Evolutionary conservation across 352 stramenopile species (phyloP), one percentile per base, ranked within the genome.

Genomic region (Pythium aristosporum): DNA sequence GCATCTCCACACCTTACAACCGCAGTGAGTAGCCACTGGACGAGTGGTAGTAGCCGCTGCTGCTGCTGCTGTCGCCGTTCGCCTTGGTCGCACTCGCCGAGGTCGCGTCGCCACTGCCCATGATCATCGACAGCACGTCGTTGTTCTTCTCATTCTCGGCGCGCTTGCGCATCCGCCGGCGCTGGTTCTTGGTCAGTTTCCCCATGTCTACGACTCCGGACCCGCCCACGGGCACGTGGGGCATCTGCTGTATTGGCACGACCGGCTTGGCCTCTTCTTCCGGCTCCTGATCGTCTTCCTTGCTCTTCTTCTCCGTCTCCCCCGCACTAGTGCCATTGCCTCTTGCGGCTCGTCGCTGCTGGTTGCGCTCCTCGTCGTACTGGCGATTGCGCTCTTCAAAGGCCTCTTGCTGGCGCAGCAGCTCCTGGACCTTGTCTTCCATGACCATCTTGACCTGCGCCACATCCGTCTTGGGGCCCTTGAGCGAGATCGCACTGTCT

Each of bases 131-230:
- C 56, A 89, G 57, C 21, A 88, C 82, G 51, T 88, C 77, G 41
- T 70, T 75, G 52, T 73, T 72, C 54, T 89, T 77, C 61, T 93
- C 81, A 30, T 90, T 91, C 63, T 93, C 82, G 18, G 82, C 82
- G 28, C 85, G 85, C 64, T 91, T 90, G 61, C 85, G 82, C 76
- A 90, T 76, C 18, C 85, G 85, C 8, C 82, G 85, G 41, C 85
- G 82, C 72, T 90, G 80, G 68, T 91, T 93, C 74, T 93, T 93
- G 46, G 74, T 87, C 25, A 93, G 69, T 55, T 89, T 91, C 18
- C 62, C 47, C 20, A 73, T 61, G n/a, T 50, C 53, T 53, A 68
- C 52, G 18, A 61, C 20, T 5, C 67, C 69, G 0, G 72, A 73
- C 11, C 69, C 71, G 39, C 80, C 82, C 0, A 88, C 72, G 12